Base-by-base conservation (phyloP, 306 rosid genomes). In the Lotus japonicus region DNA sequence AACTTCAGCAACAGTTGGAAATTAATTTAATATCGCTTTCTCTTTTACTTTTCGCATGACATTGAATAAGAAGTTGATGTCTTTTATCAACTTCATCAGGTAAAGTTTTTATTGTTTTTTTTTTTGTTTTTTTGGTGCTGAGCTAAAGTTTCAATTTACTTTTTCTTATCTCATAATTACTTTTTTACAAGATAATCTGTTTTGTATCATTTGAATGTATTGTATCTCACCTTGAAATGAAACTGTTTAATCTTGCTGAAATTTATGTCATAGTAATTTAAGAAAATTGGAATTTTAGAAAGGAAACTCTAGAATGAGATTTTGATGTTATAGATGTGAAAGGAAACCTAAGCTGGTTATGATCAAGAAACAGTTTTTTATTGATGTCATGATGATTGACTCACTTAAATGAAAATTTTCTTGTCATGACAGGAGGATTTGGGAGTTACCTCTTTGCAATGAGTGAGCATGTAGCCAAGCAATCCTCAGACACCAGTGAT, bases 371-470 rank as follows among this genome's bases (percentile, higher is more conserved):
- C 39, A 18, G 2, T 23, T 54, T 48, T 62, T 28, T 36, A 10
- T 45, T 44, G 17, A 54, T n/a, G n/a, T n/a, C n/a, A n/a, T n/a
- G n/a, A n/a, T n/a, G n/a, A n/a, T n/a, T n/a, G n/a, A n/a, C n/a
- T n/a, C 43, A 21, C 15, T 49, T 57, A 42, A 43, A 41, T 48
- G 43, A 63, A 26, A 21, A 33, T 44, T 65, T 64, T 44, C 51
- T 60, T 50, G 51, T 17, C 54, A 51, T 60, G 36, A 28, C 75
- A 83, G 87, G 87, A 51, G 87, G 87, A 18, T 83, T 76, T 69
- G 87, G 87, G 71, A 83, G 72, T 51, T 79, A 83, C 66, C 87
- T 83, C 58, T 76, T 83, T 76, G 87, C 50, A 72, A 75, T 83
- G 84, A 83, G 84, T 76, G 48, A 79, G 52, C 69, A 58, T 16